These are phyloP conservation scores for Penicillium coffeae DNA, from an alignment of 495 filamentous ascomycete genomes.

Conservation along the genomic window DNA sequence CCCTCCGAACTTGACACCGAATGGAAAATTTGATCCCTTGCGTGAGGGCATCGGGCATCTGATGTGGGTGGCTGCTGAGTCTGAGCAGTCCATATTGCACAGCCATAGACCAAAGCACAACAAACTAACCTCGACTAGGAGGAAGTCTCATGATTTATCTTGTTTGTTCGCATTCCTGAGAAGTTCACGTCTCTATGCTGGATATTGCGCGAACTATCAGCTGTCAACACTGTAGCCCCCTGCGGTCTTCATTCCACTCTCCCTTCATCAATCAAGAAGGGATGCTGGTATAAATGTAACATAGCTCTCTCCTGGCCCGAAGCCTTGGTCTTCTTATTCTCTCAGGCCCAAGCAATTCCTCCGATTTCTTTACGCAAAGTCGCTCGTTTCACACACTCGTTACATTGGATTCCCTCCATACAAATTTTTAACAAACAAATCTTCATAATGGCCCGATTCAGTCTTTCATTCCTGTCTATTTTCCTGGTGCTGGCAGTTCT, in stretches of 20 bases:
- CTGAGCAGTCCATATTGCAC: no score
- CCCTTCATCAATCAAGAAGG: neutral
- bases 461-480: slow-evolving; percentile 28
- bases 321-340: no score
- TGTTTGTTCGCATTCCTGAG: no score
- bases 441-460: slow-evolving; percentile 38
- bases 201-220: neutral
- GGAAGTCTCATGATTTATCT: no score
- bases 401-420: slow-evolving; percentile 14
- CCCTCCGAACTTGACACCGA: neutral
- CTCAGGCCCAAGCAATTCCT: no score
- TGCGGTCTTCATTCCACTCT: neutral
- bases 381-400: slow-evolving; percentile 11
- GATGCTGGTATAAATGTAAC: slow-evolving; percentile 1
- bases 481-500: slow-evolving; percentile 30
- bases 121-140: neutral
- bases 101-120: neutral
- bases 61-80: neutral
- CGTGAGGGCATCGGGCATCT: neutral
- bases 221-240: neutral
- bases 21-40: neutral
- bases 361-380: slow-evolving; percentile 2
- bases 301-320: neutral
- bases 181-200: no score
- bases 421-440: slow-evolving; percentile 8